Percentiles rank a stretch among this genome's conserved stretches.
phyloP scores from a whole-genome alignment of 169 alveolate genomes.

The Toxoplasma gondii region DNA sequence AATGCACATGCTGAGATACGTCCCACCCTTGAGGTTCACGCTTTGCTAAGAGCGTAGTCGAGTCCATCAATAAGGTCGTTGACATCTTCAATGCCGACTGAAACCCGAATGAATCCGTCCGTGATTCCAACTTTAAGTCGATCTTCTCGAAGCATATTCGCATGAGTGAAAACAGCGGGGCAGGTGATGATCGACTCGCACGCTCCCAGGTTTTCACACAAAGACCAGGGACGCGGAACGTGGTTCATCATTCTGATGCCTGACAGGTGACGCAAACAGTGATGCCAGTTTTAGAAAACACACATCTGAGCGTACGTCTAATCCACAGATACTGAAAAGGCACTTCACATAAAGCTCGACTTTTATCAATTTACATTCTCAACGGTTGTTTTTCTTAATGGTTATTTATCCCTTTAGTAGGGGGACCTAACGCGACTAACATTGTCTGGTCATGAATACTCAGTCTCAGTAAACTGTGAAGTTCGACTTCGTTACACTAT shows the following conservation, averaged over 20 bases:
- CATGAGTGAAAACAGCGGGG: conserved; percentile 81
- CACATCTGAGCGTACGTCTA: no score
- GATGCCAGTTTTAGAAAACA: not conserved
- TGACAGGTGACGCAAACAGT: not conserved
- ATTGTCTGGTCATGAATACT: no score
- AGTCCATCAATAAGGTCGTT: conserved; percentile 70
- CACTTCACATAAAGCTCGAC: not conserved
- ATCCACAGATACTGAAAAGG: not conserved
- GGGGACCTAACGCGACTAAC: no score
- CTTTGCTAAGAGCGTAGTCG: conserved; percentile 60
- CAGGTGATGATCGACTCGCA: conserved; percentile 76
- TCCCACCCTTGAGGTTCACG: not conserved
- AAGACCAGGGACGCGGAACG: conserved; percentile 76
- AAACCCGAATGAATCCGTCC: conserved; percentile 74
- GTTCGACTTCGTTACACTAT: no score
- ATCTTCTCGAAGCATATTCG: conserved; percentile 76
- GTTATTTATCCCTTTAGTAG: no score
- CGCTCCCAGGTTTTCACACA: conserved; percentile 78
- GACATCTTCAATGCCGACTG: conserved; percentile 77
- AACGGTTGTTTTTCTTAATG: no score
- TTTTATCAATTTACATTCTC: not conserved
- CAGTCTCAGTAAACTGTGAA: no score
- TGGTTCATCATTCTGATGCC: conserved; percentile 52
- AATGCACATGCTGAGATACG: not conserved
- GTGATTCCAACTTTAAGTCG: conserved; percentile 75